Percentiles rank a stretch among this genome's conserved stretches.
Conservation (phyloP, 2,329 filamentous ascomycete genomes). For the Hypoxylon sp. region DNA sequence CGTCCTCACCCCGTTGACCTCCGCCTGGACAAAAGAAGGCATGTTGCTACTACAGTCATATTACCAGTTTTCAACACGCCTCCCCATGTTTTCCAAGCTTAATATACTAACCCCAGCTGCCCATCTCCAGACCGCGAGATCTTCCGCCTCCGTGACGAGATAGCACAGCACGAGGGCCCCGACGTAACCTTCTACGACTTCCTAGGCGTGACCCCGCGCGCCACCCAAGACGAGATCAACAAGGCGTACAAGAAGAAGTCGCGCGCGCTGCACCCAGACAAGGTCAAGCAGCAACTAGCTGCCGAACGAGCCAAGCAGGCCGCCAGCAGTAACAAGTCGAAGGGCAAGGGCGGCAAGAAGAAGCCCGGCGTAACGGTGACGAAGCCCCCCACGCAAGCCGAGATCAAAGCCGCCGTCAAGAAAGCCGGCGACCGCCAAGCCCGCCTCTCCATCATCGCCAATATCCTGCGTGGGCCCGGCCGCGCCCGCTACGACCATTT, state of each 20-base stretch:
- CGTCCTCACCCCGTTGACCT: slow-evolving; percentile 75
- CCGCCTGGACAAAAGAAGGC: slow-evolving; percentile 92
- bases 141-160: slow-evolving; percentile 93
- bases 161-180: slow-evolving; percentile 79
- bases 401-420: slow-evolving; percentile 85
- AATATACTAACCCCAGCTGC: slow-evolving; percentile 10
- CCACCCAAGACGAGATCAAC: slow-evolving; percentile 88
- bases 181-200: slow-evolving; percentile 96
- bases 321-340: slow-evolving; percentile 66
- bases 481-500: slow-evolving; percentile 96
- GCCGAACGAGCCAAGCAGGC: slow-evolving; percentile 74
- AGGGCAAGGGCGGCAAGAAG: slow-evolving; percentile 57
- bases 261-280: slow-evolving; percentile 90
- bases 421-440: slow-evolving; percentile 86
- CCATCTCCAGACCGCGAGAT: slow-evolving; percentile 86
- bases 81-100: background rate
- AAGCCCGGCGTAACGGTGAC: slow-evolving; percentile 75
- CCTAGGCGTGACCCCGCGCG: slow-evolving; percentile 80
- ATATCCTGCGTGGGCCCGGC: slow-evolving; percentile 84
- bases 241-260: slow-evolving; percentile 95
- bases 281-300: slow-evolving; percentile 87
- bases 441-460: slow-evolving; percentile 85
- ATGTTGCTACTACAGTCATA: slow-evolving; percentile 47
- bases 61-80: background rate
- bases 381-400: slow-evolving; percentile 79